These are phyloP conservation scores for Rosa multiflora DNA, from an alignment of 306 rosid genomes.

Conservation along the genomic window DNA sequence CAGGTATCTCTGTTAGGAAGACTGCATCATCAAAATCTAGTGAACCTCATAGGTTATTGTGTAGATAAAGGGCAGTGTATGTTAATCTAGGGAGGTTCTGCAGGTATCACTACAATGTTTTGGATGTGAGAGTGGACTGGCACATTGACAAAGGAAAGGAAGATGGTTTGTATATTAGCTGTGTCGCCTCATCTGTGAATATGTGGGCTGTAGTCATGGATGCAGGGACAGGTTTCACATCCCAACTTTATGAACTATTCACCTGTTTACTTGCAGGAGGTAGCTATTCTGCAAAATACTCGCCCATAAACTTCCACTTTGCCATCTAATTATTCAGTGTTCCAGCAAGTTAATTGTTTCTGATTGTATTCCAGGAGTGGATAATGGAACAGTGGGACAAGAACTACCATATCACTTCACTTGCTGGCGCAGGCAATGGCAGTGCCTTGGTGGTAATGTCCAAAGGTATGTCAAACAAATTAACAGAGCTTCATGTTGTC, in stretches of 20 bases:
- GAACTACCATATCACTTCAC: constrained; percentile 45
- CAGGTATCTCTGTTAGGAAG: constrained; percentile 93
- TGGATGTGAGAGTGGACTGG: constrained; percentile 32
- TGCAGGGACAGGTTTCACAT: constrained; percentile 24
- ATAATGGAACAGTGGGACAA: constrained; percentile 52
- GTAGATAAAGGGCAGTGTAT: constrained; percentile 86
- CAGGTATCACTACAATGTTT: constrained; percentile 42
- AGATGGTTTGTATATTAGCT: constrained; percentile 35
- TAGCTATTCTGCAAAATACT: constrained; percentile 8
- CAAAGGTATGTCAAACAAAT: constrained; percentile 28
- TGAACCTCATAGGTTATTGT: constrained; percentile 90
- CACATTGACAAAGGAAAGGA: constrained; percentile 42
- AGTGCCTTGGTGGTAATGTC: constrained; percentile 49
- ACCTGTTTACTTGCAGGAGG: constrained; percentile 43
- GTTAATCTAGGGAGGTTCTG: constrained; percentile 30
- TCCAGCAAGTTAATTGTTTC: constrained; percentile 10
- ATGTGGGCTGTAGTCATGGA: constrained; percentile 48
- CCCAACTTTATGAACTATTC: constrained; percentile 33
- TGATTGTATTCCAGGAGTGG: constrained; percentile 38
- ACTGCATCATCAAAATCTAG: constrained; percentile 96
- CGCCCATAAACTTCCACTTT: constrained; percentile 4
- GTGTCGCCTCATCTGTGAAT: constrained; percentile 32
- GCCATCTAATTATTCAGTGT: background rate
- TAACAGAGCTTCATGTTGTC: background rate
- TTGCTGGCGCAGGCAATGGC: constrained; percentile 41